Conservation (phyloP, 73 alveolate genomes). For the Paramecium biaurelia region DNA sequence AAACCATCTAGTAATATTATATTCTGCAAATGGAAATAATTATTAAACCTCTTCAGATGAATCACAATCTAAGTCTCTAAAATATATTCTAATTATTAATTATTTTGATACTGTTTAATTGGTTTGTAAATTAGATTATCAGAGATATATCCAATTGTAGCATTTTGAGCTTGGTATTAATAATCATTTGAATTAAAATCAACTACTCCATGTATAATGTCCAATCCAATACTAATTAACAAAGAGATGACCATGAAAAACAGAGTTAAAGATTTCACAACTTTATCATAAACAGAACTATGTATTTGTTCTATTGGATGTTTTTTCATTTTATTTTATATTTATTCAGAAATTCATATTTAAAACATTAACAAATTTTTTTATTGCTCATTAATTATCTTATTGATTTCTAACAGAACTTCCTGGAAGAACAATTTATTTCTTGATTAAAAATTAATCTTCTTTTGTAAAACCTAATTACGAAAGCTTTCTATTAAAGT, state of each 20-base stretch:
- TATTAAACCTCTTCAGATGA: not conserved
- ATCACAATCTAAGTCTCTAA: constrained; percentile 32
- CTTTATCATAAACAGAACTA: not conserved
- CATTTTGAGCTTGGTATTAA: not conserved
- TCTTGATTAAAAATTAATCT: not conserved
- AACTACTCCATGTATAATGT: not conserved
- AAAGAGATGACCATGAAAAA: not conserved
- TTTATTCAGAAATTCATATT: not conserved
- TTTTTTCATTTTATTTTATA: not conserved
- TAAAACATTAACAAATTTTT: not conserved
- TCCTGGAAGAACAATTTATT: constrained; percentile 3
- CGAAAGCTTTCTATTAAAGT: not conserved
- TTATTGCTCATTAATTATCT: not conserved
- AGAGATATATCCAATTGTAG: not conserved
- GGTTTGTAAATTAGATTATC: not conserved
- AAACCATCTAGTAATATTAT: not conserved
- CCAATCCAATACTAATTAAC: not conserved
- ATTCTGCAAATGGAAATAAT: constrained; percentile 21
- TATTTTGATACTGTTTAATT: not conserved
- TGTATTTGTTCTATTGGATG: not conserved
- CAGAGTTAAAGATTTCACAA: not conserved
- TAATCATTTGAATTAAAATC: constrained; percentile 1
- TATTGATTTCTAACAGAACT: not conserved
- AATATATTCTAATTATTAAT: not conserved
- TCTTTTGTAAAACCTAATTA: not conserved